Evolutionary conservation across 108 stramenopile species (phyloP).

Genomic region (Skeletonema menzelii): DNA sequence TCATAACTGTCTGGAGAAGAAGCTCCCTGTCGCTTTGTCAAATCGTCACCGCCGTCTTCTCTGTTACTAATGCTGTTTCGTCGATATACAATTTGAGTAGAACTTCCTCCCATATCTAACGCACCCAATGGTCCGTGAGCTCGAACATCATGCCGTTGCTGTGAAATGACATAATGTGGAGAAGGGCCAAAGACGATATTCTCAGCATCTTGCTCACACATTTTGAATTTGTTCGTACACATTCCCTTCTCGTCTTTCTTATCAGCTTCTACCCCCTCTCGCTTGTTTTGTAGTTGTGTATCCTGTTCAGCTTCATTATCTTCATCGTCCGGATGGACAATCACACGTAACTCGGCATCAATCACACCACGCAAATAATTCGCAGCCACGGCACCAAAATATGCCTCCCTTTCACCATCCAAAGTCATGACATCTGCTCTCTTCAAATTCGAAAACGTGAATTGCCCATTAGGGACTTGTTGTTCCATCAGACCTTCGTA

Average conservation of each 20-base stretch:
- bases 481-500: slow-evolving; percentile 65
- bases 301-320: neutral
- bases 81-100: slow-evolving; percentile 83
- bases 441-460: slow-evolving; percentile 59
- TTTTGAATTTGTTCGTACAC: slow-evolving; percentile 52
- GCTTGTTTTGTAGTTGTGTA: neutral
- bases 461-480: slow-evolving; percentile 20
- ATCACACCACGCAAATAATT: slow-evolving; percentile 84
- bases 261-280: neutral
- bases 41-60: neutral
- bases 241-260: slow-evolving; percentile 11
- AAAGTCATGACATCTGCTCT: slow-evolving; percentile 73
- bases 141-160: slow-evolving; percentile 24
- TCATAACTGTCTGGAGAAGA: slow-evolving; percentile 15
- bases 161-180: slow-evolving; percentile 38
- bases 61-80: neutral
- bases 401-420: slow-evolving; percentile 80
- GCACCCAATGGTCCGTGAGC: slow-evolving; percentile 70
- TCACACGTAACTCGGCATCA: slow-evolving; percentile 64
- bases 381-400: slow-evolving; percentile 84
- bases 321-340: slow-evolving; percentile 18
- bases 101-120: slow-evolving; percentile 88
- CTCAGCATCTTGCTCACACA: slow-evolving; percentile 52
- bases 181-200: slow-evolving; percentile 48
- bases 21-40: neutral